Evolutionary conservation across 129 eudicot genomes (phyloP), one percentile per base, ranked within the genome.

Genomic region (Tanacetum coccineum): DNA sequence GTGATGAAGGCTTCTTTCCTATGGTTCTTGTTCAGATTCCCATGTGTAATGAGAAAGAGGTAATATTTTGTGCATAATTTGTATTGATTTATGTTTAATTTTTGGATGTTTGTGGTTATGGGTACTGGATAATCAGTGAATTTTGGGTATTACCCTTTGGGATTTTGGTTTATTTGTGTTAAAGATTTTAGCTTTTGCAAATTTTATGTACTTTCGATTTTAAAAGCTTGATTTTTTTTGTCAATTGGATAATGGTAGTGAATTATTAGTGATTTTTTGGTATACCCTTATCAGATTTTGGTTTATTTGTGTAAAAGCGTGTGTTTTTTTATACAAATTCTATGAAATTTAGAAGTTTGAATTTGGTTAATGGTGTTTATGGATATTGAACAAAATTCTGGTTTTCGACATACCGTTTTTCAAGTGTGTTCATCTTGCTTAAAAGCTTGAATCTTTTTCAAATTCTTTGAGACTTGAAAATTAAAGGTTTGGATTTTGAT

Each of bases 21-120:
- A 91, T 91, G 98, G 98, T 91, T 68, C 84, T 91, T 71, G 94
- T 91, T 75, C 98, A 91, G 85, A 91, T 91, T 78, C 97, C 97
- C 39, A 91, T 91, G 97, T 91, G 97, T 78, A 91, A 91, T 50
- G 97, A 91, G 71, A 82, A 62, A 74, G 98, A 91, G 98, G 98
- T 87, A 70, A 74, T 4, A 50, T 71, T 59, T 54, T 54, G 10
- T 49, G 3, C 14, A 14, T 14, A 4, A 3, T 49, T 45, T 13
- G 10, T 45, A 11, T 8, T 45, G 13, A 45, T 4, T 45, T 45
- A 13, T 45, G 13, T 45, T 45, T 8, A 14, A 49, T 4, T 49
- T 22, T 49, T 49, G 54, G 4, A 2, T 49, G 1, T 49, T 49
- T 36, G 42, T 0, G 36, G 4, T 28, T 28, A 28, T 3, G 36